Conservation (phyloP, 495 filamentous ascomycete species). For the Annulohypoxylon bovei region DNA sequence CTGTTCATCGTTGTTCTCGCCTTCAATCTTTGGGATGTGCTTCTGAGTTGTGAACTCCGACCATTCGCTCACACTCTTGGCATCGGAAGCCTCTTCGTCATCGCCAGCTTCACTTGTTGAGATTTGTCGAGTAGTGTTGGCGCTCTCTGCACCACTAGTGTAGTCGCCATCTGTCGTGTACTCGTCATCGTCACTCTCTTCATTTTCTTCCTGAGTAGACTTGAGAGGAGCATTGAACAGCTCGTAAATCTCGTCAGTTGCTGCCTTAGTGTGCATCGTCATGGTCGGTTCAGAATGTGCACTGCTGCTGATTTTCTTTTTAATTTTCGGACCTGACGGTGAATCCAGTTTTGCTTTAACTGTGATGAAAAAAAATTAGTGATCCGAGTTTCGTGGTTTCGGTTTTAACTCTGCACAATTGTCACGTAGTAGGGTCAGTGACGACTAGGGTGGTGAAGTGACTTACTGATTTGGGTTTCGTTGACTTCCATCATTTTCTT, state of each 20-base stretch:
- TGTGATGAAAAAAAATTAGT: slow-evolving; percentile 48
- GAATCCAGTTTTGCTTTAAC: slow-evolving; percentile 94
- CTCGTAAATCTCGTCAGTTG: slow-evolving; percentile 96
- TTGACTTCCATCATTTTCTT: slow-evolving; percentile 82
- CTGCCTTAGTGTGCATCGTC: slow-evolving; percentile 94
- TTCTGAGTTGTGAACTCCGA: slow-evolving; percentile 83
- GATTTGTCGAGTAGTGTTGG: slow-evolving; percentile 73
- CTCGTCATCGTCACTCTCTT: slow-evolving; percentile 70
- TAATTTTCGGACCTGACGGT: slow-evolving; percentile 79
- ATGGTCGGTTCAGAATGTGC: slow-evolving; percentile 82
- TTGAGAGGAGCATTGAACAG: slow-evolving; percentile 93
- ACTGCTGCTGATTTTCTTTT: slow-evolving; percentile 58
- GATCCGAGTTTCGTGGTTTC: neutral
- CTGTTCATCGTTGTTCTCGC: slow-evolving; percentile 41
- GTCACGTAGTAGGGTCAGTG: neutral
- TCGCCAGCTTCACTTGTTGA: slow-evolving; percentile 56
- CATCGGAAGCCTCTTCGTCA: slow-evolving; percentile 61
- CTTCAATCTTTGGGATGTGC: slow-evolving; percentile 68
- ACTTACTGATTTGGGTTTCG: slow-evolving; percentile 85
- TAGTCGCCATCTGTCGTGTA: slow-evolving; percentile 77
- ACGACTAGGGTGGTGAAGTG: neutral
- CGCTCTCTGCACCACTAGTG: slow-evolving; percentile 83
- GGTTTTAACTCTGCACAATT: neutral
- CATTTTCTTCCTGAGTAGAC: slow-evolving; percentile 51
- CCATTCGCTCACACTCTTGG: slow-evolving; percentile 81